Conservation (phyloP, 371 early-diverging fungal species). For the Syncephalastrum contaminatum region DNA sequence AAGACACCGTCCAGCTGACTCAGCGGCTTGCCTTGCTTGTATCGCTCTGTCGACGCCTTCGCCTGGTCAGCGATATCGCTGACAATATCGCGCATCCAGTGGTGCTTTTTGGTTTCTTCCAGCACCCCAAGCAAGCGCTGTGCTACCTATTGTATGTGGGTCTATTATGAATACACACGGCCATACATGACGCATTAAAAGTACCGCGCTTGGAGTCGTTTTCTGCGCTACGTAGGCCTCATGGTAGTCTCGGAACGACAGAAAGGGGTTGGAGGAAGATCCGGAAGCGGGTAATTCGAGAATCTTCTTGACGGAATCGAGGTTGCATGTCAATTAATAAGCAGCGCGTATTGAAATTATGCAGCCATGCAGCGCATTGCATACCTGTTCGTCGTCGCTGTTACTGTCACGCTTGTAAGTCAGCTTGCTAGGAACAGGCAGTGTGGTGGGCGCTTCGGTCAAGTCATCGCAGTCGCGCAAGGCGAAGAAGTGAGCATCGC, state of each 20-base stretch:
- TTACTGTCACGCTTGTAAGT: no score
- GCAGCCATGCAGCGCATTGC: no score
- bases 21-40: slow-evolving; percentile 44
- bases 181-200: neutral
- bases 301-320: no score
- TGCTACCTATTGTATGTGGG: slow-evolving; percentile 19
- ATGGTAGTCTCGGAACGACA: slow-evolving; percentile 39
- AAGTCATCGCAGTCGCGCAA: slow-evolving; percentile 21
- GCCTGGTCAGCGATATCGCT: slow-evolving; percentile 56
- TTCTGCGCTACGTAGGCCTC: slow-evolving; percentile 23
- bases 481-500: slow-evolving; percentile 20
- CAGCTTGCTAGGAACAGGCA: slow-evolving; percentile 20
- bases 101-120: slow-evolving; percentile 14
- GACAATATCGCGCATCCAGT: slow-evolving; percentile 36
- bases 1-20: slow-evolving; percentile 71
- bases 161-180: neutral
- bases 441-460: slow-evolving; percentile 25
- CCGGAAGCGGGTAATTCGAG: no score
- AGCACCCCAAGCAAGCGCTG: slow-evolving; percentile 17
- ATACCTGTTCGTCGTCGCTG: no score
- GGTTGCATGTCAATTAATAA: no score
- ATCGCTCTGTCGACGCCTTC: slow-evolving; percentile 53
- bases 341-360: no score
- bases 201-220: slow-evolving; percentile 29
- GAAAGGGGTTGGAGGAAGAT: slow-evolving; percentile 14